Evolutionary conservation across 106 monocot genomes (phyloP).

Genomic region (Amphibolis antarctica): DNA sequence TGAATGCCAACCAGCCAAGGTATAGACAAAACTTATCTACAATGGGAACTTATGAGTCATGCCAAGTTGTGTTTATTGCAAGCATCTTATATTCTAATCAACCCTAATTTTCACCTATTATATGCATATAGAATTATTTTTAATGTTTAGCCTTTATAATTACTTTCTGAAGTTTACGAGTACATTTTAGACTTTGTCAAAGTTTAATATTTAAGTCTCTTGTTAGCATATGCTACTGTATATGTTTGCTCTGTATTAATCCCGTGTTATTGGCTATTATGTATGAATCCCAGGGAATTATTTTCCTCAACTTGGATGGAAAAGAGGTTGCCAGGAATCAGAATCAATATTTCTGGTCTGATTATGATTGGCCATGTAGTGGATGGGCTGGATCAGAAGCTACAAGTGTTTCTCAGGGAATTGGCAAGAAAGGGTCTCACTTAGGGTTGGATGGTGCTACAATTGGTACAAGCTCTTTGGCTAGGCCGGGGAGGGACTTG

Average conservation of each 20-base stretch:
- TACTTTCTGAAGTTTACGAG: too few relatives aligned
- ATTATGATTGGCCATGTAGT: constrained; percentile 69
- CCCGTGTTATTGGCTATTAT: background rate
- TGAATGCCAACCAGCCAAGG: too few relatives aligned
- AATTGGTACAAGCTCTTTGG: constrained; percentile 32
- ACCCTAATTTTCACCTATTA: too few relatives aligned
- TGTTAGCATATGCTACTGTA: too few relatives aligned
- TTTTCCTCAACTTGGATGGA: constrained; percentile 53
- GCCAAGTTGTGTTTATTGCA: too few relatives aligned
- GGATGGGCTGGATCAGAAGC: constrained; percentile 71
- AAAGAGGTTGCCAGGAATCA: constrained; percentile 15
- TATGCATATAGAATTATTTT: too few relatives aligned
- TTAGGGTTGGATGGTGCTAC: constrained; percentile 62
- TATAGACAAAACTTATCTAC: too few relatives aligned
- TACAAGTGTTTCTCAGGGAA: constrained; percentile 48
- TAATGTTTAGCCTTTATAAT: too few relatives aligned
- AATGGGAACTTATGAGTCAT: too few relatives aligned
- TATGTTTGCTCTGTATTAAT: background rate
- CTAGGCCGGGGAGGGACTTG: constrained; percentile 62
- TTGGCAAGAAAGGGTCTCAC: constrained; percentile 54
- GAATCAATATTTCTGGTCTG: constrained; percentile 62
- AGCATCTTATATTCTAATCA: too few relatives aligned
- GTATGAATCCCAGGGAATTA: constrained; percentile 49
- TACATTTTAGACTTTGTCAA: too few relatives aligned
- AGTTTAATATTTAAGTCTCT: too few relatives aligned